phyloP scores from a whole-genome alignment of 73 alveolate species.

The Diophrys sp. region DNA sequence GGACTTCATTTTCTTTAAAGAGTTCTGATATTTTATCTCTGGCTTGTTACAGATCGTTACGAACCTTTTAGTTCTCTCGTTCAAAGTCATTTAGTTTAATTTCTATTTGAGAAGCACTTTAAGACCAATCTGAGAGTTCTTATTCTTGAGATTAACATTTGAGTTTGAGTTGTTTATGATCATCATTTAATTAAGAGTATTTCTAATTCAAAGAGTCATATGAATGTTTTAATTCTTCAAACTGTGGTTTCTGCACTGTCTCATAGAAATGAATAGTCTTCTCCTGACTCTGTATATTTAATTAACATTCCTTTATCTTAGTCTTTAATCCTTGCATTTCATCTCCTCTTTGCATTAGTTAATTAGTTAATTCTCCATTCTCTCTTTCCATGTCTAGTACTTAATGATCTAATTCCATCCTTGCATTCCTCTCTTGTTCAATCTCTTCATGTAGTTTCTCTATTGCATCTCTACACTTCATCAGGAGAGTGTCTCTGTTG shows the following conservation, averaged over 20 bases:
- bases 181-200: no score
- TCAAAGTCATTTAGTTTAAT: background rate
- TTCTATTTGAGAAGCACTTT: background rate
- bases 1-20: background rate
- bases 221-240: no score
- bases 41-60: background rate
- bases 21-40: background rate
- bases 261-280: no score
- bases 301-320: no score
- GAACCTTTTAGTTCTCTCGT: background rate
- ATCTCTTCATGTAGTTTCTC: conserved; percentile 62
- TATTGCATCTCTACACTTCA: conserved; percentile 70
- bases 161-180: background rate
- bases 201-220: no score
- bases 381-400: conserved; percentile 12
- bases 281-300: no score
- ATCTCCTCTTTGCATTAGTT: no score
- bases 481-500: conserved; percentile 62
- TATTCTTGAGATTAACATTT: background rate
- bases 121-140: background rate
- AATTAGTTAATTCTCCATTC: no score
- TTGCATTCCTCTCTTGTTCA: conserved; percentile 51
- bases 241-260: no score
- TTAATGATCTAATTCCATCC: conserved; percentile 17
- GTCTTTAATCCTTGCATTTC: no score